Conservation (phyloP, 192 early-diverging fungal genomes). For the Chytriomyces hyalinus region DNA sequence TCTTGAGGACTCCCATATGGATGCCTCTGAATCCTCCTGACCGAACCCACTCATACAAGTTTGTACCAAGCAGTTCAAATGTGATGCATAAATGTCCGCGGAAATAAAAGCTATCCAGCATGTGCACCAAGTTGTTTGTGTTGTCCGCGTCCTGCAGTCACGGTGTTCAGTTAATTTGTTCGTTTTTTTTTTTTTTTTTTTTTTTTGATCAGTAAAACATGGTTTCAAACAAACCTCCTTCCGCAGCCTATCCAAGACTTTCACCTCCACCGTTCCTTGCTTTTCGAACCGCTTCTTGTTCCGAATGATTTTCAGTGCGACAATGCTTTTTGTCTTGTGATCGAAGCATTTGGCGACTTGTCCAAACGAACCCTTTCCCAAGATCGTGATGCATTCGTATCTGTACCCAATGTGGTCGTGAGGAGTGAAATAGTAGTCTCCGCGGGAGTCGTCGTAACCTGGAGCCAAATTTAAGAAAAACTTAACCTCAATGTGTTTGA, state of each 20-base stretch:
- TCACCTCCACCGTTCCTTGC: conserved; percentile 95
- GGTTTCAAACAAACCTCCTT: conserved; percentile 66
- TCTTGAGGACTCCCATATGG: conserved; percentile 71
- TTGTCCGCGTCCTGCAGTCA: conserved; percentile 75
- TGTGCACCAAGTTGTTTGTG: conserved; percentile 81
- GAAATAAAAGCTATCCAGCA: conserved; percentile 92
- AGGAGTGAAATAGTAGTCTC: conserved; percentile 84
- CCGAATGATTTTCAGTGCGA: conserved; percentile 94
- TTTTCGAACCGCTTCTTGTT: conserved; percentile 98
- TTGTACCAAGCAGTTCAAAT: conserved; percentile 91
- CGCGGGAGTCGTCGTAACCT: conserved; percentile 92
- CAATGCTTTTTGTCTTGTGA: conserved; percentile 85
- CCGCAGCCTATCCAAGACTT: conserved; percentile 86
- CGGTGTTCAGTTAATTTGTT: background rate
- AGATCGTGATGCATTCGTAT: conserved; percentile 86
- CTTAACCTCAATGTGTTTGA: background rate
- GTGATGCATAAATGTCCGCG: conserved; percentile 95
- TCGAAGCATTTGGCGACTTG: conserved; percentile 93
- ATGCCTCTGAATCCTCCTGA: conserved; percentile 90
- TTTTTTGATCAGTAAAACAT: conserved; percentile 3
- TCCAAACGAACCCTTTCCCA: conserved; percentile 96
- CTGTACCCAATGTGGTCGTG: conserved; percentile 93
- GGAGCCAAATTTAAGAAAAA: conserved; percentile 22
- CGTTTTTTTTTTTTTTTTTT: conserved; percentile 13
- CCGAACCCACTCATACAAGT: conserved; percentile 97